phyloP scores from a whole-genome alignment of 768 basidiomycete species.

The Psilocybe subaeruginosa region DNA sequence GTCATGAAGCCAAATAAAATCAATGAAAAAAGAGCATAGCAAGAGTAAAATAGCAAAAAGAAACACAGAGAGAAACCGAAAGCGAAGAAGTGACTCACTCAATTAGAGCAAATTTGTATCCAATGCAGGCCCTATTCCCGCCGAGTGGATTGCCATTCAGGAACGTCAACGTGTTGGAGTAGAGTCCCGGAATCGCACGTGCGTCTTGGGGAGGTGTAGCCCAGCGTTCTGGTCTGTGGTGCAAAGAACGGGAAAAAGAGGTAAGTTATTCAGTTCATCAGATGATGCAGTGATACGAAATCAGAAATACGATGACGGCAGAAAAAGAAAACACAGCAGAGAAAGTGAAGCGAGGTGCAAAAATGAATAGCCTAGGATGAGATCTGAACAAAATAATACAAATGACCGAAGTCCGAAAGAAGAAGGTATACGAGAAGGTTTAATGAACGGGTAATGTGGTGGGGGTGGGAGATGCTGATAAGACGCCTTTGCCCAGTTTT shows the following conservation, averaged over 20 bases:
- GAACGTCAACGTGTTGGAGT: slow-evolving; percentile 58
- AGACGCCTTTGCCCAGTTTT: background rate
- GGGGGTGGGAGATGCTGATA: background rate
- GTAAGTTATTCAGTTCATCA: slow-evolving; percentile 1
- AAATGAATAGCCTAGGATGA: background rate
- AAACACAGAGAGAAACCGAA: background rate
- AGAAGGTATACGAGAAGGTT: background rate
- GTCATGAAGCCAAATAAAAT: background rate
- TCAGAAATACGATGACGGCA: slow-evolving; percentile 5
- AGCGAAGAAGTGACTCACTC: slow-evolving; percentile 46
- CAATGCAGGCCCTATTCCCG: slow-evolving; percentile 63
- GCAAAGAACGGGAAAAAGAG: background rate
- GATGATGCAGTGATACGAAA: background rate
- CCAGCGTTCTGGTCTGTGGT: slow-evolving; percentile 67
- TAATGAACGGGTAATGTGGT: background rate
- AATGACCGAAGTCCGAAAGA: background rate
- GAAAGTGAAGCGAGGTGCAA: background rate
- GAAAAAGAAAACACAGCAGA: background rate
- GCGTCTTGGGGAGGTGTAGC: slow-evolving; percentile 41
- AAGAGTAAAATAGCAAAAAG: slow-evolving; percentile 12
- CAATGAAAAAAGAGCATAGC: background rate
- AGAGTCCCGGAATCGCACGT: slow-evolving; percentile 42
- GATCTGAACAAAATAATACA: background rate
- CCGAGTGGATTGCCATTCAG: slow-evolving; percentile 50
- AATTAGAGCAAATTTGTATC: slow-evolving; percentile 60